These are phyloP conservation scores for Cutaneotrichosporon curvatum DNA, from an alignment of 1,284 basidiomycete genomes.

Conservation along the genomic window DNA sequence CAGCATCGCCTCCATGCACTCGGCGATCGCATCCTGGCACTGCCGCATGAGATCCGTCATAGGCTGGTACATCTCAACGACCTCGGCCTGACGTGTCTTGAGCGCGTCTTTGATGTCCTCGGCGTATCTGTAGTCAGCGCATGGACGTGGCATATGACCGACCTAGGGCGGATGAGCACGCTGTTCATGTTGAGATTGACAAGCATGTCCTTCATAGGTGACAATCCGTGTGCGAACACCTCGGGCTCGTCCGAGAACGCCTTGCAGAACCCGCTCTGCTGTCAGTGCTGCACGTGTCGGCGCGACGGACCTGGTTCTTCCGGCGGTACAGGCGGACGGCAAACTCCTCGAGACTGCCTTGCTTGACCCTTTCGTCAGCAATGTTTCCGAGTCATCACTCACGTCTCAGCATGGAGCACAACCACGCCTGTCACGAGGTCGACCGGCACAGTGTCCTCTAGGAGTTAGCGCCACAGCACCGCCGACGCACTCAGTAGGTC, in stretches of 20 bases:
- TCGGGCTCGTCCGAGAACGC: conserved; percentile 97
- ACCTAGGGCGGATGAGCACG: conserved; percentile 89
- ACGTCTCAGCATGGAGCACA: conserved; percentile 90
- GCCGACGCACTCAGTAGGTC: conserved; percentile 69
- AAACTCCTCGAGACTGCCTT: conserved; percentile 79
- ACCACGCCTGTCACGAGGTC: conserved; percentile 85
- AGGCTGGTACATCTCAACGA: conserved; percentile 83
- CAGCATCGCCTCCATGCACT: conserved; percentile 88
- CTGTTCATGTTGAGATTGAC: conserved; percentile 81
- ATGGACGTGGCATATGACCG: conserved; percentile 18
- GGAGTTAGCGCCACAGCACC: background rate
- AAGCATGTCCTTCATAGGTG: conserved; percentile 84
- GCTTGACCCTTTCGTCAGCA: conserved; percentile 59
- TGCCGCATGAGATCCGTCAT: conserved; percentile 80
- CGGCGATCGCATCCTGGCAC: conserved; percentile 86
- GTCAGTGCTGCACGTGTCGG: conserved; percentile 8
- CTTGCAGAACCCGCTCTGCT: conserved; percentile 77
- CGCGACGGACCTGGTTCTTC: conserved; percentile 58
- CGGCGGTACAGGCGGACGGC: conserved; percentile 82
- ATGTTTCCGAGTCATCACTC: conserved; percentile 15
- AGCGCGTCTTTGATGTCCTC: conserved; percentile 72
- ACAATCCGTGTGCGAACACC: conserved; percentile 82
- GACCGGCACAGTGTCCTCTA: conserved; percentile 65
- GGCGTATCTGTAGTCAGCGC: conserved; percentile 62
- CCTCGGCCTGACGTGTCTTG: conserved; percentile 75